These are phyloP conservation scores for Lactarius deliciosus DNA, from an alignment of 768 basidiomycete genomes.

Conservation along the genomic window DNA sequence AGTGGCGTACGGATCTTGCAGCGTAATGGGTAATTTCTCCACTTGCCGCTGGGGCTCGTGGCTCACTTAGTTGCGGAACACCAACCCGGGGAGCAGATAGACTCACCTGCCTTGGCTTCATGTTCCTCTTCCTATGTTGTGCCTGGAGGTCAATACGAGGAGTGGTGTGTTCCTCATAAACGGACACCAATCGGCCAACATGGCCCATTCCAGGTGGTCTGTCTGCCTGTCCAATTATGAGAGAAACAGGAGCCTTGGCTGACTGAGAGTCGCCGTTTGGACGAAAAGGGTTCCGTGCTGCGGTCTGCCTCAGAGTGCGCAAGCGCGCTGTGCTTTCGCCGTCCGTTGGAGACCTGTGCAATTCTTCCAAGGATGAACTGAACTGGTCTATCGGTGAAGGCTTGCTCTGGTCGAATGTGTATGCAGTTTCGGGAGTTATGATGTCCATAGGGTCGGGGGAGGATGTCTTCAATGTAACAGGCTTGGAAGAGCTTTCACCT, in stretches of 20 bases:
- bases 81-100: not conserved
- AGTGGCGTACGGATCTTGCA: slow-evolving; percentile 5
- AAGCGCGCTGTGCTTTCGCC: slow-evolving; percentile 18
- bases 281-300: not conserved
- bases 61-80: slow-evolving; percentile 5
- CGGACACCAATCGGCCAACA: not conserved
- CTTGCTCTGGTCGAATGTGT: slow-evolving; percentile 12
- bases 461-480: not conserved
- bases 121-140: slow-evolving; percentile 9
- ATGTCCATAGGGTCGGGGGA: slow-evolving; percentile 24
- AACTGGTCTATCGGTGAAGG: slow-evolving; percentile 10
- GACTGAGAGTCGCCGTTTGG: not conserved
- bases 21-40: not conserved
- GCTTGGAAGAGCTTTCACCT: not conserved
- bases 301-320: slow-evolving; percentile 1
- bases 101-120: slow-evolving; percentile 21
- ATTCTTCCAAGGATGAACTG: slow-evolving; percentile 12
- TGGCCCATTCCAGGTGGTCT: not conserved
- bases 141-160: not conserved
- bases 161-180: not conserved
- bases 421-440: not conserved
- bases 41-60: not conserved
- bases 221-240: not conserved
- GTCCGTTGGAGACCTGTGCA: slow-evolving; percentile 7
- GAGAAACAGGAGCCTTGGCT: not conserved